Percentiles rank a stretch among this genome's conserved stretches.
Conservation (phyloP, 2,329 filamentous ascomycete genomes). For the Didymella pomorum region DNA sequence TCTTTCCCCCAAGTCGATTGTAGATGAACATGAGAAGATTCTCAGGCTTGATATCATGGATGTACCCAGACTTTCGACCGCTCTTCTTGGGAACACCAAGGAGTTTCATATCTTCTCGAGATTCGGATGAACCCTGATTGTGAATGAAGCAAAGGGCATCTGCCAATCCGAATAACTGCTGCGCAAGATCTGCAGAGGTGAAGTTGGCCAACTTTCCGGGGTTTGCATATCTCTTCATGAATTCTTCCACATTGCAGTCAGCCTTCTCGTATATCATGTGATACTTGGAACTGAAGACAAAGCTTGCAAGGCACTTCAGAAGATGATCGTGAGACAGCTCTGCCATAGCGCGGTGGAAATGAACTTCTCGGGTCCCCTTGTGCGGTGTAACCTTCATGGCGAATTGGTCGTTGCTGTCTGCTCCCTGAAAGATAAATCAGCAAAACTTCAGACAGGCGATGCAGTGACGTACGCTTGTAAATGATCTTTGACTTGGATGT, state of each 20-base stretch:
- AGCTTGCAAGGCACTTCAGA: constrained; percentile 28
- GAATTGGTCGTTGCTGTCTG: background rate
- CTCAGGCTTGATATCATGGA: constrained; percentile 14
- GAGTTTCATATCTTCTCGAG: too few relatives aligned
- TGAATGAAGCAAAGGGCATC: constrained; percentile 1
- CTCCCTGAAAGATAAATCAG: background rate
- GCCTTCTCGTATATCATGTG: constrained; percentile 27
- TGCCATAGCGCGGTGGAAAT: constrained; percentile 7
- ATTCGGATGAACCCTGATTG: too few relatives aligned
- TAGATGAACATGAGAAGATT: constrained; percentile 12
- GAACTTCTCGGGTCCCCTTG: constrained; percentile 1
- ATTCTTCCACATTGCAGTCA: constrained; percentile 6
- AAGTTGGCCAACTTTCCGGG: too few relatives aligned
- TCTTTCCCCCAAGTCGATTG: background rate
- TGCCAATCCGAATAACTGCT: background rate
- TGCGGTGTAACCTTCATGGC: constrained; percentile 13
- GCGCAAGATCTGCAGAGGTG: background rate
- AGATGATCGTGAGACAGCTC: constrained; percentile 20
- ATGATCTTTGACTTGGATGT: background rate
- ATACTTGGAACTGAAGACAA: constrained; percentile 19
- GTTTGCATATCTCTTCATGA: too few relatives aligned
- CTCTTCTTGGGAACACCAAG: too few relatives aligned
- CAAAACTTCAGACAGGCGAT: too few relatives aligned
- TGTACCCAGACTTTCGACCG: constrained; percentile 1
- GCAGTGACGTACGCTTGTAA: constrained; percentile 5